phyloP scores from a whole-genome alignment of 345 rosid genomes.

The Camelina laxa region DNA sequence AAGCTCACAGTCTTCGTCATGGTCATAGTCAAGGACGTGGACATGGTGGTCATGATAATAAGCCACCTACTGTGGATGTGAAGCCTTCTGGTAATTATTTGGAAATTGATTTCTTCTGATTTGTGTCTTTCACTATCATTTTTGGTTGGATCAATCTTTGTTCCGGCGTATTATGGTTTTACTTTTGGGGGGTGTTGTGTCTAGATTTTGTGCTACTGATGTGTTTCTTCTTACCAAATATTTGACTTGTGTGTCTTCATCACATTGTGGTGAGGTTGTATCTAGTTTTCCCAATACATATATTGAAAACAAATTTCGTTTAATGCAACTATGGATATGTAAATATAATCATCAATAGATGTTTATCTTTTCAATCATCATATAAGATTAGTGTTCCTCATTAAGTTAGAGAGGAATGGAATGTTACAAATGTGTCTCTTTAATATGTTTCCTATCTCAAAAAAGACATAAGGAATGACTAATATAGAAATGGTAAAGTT shows the following conservation, averaged over 20 bases:
- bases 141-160: constrained; percentile 1
- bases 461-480: neutral
- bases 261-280: constrained; percentile 23
- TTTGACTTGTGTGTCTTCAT: constrained; percentile 18
- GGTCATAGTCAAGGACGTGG: constrained; percentile 16
- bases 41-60: constrained; percentile 18
- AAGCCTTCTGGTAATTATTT: constrained; percentile 69
- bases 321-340: constrained; percentile 6
- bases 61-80: constrained; percentile 50
- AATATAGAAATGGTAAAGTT: neutral
- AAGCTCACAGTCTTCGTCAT: constrained; percentile 26
- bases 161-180: constrained; percentile 4
- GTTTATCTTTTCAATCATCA: neutral
- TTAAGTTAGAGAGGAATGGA: neutral
- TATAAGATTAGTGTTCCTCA: neutral
- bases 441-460: neutral
- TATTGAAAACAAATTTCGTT: neutral
- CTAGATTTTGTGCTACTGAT: constrained; percentile 10
- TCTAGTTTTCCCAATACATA: constrained; percentile 5
- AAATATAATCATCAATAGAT: neutral
- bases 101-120: constrained; percentile 81
- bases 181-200: constrained; percentile 1
- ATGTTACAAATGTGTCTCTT: neutral
- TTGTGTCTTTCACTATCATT: neutral
- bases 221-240: constrained; percentile 22